Conservation (phyloP, 2,329 filamentous ascomycete genomes). For the Apiospora aurea region DNA sequence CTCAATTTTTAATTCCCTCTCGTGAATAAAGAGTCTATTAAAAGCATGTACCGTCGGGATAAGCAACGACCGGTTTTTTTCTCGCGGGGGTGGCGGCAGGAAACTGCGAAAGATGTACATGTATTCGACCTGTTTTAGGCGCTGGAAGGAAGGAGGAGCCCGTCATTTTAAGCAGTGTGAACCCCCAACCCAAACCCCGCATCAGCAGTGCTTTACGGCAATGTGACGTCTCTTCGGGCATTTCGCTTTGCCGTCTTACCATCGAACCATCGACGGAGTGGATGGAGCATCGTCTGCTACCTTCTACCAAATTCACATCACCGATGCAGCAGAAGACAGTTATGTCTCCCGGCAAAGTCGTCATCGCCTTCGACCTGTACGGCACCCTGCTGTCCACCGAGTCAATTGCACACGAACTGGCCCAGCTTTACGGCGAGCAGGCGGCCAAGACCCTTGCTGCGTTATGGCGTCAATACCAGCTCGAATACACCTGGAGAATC, state of each 20-base stretch:
- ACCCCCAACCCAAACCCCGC: background rate
- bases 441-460: conserved; percentile 63
- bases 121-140: no score
- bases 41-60: no score
- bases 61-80: no score
- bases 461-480: conserved; percentile 72
- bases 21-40: no score
- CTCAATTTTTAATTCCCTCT: no score
- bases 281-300: background rate
- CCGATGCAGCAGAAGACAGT: background rate
- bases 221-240: background rate
- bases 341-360: conserved; percentile 36
- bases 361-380: conserved; percentile 79
- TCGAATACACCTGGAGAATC: conserved; percentile 80
- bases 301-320: background rate
- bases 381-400: conserved; percentile 77
- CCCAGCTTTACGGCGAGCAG: conserved; percentile 62
- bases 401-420: conserved; percentile 68
- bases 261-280: background rate
- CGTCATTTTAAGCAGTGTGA: background rate
- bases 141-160: no score
- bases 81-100: no score
- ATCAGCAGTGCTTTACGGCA: background rate
- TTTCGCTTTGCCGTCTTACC: background rate
- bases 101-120: no score